phyloP scores from a whole-genome alignment of 129 eudicot species.

The Ambrosia trifida region DNA sequence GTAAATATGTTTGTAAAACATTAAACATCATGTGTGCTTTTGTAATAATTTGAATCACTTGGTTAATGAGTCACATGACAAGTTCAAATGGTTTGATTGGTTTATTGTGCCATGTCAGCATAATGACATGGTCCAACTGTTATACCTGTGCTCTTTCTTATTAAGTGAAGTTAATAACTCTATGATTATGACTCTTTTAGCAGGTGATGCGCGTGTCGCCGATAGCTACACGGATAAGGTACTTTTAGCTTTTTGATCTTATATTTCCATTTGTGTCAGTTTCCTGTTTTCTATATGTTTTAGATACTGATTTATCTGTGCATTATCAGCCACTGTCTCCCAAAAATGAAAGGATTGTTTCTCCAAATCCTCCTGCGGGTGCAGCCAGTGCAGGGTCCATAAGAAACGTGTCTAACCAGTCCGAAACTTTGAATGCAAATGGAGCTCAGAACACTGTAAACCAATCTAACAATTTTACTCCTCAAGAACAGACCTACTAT shows the following conservation, averaged over 20 bases:
- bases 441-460: slow-evolving; percentile 48
- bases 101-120: neutral
- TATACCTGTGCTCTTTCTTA: neutral
- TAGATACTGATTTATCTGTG: slow-evolving; percentile 28
- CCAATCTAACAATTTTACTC: slow-evolving; percentile 47
- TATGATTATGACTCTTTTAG: slow-evolving; percentile 9
- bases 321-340: slow-evolving; percentile 69
- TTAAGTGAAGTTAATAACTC: neutral
- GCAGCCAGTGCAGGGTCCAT: slow-evolving; percentile 58
- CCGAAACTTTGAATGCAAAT: slow-evolving; percentile 47
- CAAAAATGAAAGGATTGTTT: slow-evolving; percentile 74
- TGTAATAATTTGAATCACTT: neutral
- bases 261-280: neutral
- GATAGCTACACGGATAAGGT: slow-evolving; percentile 69
- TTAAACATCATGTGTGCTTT: neutral
- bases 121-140: slow-evolving; percentile 6
- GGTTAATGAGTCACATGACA: neutral
- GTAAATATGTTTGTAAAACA: too few species aligned
- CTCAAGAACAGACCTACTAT: slow-evolving; percentile 67
- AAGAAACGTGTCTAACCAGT: slow-evolving; percentile 44
- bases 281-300: slow-evolving; percentile 23
- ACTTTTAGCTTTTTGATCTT: neutral
- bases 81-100: neutral
- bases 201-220: slow-evolving; percentile 65
- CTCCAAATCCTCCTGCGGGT: slow-evolving; percentile 66